Evolutionary conservation across 495 filamentous ascomycete genomes (phyloP).

Genomic region (Entonaema liquescens): DNA sequence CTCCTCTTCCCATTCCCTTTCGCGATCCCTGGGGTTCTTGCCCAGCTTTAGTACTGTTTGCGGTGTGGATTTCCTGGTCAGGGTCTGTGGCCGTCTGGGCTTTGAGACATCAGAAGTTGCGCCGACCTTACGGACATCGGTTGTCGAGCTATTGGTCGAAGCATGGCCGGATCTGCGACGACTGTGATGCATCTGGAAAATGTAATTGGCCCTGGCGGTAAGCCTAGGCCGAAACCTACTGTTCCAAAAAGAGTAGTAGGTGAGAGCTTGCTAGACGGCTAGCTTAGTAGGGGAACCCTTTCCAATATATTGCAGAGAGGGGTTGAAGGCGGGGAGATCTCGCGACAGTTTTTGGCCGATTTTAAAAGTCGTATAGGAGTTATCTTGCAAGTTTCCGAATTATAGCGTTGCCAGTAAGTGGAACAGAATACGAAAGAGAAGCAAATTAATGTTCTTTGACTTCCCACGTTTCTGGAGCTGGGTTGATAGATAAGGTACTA

Average conservation of each 20-base stretch:
- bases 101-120: constrained; percentile 48
- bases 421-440: constrained; percentile 12
- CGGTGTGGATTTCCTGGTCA: constrained; percentile 52
- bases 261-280: constrained; percentile 13
- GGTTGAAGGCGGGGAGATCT: constrained; percentile 33
- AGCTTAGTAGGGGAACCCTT: constrained; percentile 13
- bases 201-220: constrained; percentile 32
- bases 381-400: constrained; percentile 19
- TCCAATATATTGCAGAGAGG: constrained; percentile 31
- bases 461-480: constrained; percentile 8
- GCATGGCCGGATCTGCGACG: constrained; percentile 59
- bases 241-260: constrained; percentile 17
- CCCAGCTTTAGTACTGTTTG: constrained; percentile 53
- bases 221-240: constrained; percentile 21
- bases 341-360: not conserved
- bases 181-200: constrained; percentile 56
- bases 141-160: constrained; percentile 58
- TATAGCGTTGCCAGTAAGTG: not conserved
- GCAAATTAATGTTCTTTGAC: constrained; percentile 6
- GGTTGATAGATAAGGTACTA: constrained; percentile 12
- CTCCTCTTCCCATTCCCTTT: constrained; percentile 56
- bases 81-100: constrained; percentile 49
- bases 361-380: constrained; percentile 11
- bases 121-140: constrained; percentile 57
- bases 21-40: constrained; percentile 55